Base-by-base conservation (phyloP, 139 green algal genomes). In the Desmodesmus armatus region DNA sequence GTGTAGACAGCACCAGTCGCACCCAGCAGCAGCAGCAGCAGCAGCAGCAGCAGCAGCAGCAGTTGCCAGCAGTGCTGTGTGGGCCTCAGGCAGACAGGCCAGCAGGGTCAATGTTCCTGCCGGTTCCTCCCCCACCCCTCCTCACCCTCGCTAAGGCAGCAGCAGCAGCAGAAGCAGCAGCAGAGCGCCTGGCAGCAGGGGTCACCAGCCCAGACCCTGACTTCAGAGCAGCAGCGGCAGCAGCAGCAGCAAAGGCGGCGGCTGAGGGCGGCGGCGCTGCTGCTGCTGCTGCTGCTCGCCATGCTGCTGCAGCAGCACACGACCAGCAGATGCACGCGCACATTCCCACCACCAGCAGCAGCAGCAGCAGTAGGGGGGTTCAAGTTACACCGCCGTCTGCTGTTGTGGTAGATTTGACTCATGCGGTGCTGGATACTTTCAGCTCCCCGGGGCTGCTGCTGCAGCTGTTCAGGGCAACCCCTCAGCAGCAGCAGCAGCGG, bases 11-110 rank as follows among this genome's bases (percentile, higher is more conserved):
- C 63, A 44, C n/a, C 11, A 9, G 58, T 9, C 21, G 9, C 5
- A 72, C 7, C 3, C 70, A 78, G 70, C 70, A 78, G 70, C 70
- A 78, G 72, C 41, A 63, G 72, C 44, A 81, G 73, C 73, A 69
- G 29, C 49, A 58, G 25, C 47, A 82, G 51, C 75, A 71, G 53
- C 75, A 71, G 53, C 75, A 71, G 75, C 75, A 71, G 75, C 75
- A 71, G 75, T 37, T 29, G 37, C 69, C n/a, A 31, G 41, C 25
- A 67, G 13, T 27, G 58, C n/a, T n/a, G 35, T 82, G 53, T 39
- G 75, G 75, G 23, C 75, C 75, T 9, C 15, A 55, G 13, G 35
- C 53, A 27, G 35, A 31, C 3, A 43, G 53, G n/a, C 51, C 33
- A 11, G 51, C 70, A 21, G 75, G 75, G 1, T 6, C 44, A 1